Evolutionary conservation across 164 flowering plant species (phyloP).

Genomic region (Brasenia schreberi): DNA sequence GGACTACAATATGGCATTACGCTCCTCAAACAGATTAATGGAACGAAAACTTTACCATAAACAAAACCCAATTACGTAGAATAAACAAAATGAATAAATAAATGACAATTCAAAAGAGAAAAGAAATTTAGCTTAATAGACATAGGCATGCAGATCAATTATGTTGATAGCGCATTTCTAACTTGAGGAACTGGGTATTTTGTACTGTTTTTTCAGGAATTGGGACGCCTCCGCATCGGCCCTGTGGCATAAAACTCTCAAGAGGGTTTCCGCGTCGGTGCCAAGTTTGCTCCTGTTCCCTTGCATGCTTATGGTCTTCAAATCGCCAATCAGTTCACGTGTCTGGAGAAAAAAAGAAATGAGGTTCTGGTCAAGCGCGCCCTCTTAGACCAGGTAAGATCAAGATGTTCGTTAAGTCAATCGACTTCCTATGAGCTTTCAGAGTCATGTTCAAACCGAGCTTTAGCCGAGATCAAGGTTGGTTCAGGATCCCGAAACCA

Average conservation of each 20-base stretch:
- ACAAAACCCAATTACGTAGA: too few relatives aligned
- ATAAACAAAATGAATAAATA: too few relatives aligned
- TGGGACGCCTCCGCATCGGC: slow-evolving; percentile 86
- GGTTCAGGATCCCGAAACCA: too few relatives aligned
- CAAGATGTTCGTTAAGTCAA: not conserved
- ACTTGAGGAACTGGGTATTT: slow-evolving; percentile 71
- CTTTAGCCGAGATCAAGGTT: too few relatives aligned
- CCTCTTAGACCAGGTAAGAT: not conserved
- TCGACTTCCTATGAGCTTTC: not conserved
- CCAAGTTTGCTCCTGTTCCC: slow-evolving; percentile 58
- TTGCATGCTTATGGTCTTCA: slow-evolving; percentile 39
- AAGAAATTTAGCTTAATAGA: too few relatives aligned
- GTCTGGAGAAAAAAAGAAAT: slow-evolving; percentile 33
- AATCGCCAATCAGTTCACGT: slow-evolving; percentile 72
- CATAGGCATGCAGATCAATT: too few relatives aligned
- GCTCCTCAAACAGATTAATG: too few relatives aligned
- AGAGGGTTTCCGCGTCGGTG: slow-evolving; percentile 51
- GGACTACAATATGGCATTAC: too few relatives aligned
- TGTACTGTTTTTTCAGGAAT: slow-evolving; percentile 90
- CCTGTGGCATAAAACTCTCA: slow-evolving; percentile 84
- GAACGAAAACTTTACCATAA: too few relatives aligned
- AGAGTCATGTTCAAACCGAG: too few relatives aligned
- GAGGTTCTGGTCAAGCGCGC: not conserved
- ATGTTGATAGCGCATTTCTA: slow-evolving; percentile 16
- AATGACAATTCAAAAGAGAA: too few relatives aligned